Evolutionary conservation across 208 protist species (phyloP).

Genomic region (Porcisia deanei): DNA sequence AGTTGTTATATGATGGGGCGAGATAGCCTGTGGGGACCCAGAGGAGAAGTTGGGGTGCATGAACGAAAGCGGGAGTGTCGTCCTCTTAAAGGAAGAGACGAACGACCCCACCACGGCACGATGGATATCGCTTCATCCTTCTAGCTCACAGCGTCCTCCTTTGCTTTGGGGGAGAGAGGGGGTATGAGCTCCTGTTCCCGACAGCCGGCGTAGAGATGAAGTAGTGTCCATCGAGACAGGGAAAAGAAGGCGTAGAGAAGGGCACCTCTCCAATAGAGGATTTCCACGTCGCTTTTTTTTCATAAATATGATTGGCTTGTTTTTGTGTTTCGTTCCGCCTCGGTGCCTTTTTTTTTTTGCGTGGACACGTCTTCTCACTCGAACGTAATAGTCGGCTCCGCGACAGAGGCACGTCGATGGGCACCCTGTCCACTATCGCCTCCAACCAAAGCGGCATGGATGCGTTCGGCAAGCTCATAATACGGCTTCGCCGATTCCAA

Average conservation of each 20-base stretch:
- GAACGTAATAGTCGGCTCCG: constrained; percentile 53
- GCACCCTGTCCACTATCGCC: not conserved
- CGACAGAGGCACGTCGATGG: not conserved
- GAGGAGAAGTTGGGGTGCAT: not conserved
- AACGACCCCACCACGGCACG: not conserved
- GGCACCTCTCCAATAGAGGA: too few relatives aligned
- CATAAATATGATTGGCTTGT: too few relatives aligned
- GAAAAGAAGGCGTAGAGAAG: too few relatives aligned
- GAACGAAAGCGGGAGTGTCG: not conserved
- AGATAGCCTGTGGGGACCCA: not conserved
- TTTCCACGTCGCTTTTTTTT: too few relatives aligned
- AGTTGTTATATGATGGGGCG: not conserved
- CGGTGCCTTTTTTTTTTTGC: too few relatives aligned
- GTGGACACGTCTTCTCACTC: constrained; percentile 13
- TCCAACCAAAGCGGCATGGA: constrained; percentile 33
- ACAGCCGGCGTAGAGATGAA: too few relatives aligned
- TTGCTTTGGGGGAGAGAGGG: not conserved
- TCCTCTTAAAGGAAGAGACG: not conserved
- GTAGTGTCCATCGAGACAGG: too few relatives aligned
- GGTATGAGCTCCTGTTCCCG: too few relatives aligned
- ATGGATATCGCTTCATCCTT: not conserved
- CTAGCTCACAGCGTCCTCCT: not conserved
- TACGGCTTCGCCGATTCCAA: constrained; percentile 79
- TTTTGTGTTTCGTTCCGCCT: too few relatives aligned
- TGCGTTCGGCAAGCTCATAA: constrained; percentile 71